Conservation (phyloP, 1,284 basidiomycete genomes). For the Fistulinella cinereoalba region DNA sequence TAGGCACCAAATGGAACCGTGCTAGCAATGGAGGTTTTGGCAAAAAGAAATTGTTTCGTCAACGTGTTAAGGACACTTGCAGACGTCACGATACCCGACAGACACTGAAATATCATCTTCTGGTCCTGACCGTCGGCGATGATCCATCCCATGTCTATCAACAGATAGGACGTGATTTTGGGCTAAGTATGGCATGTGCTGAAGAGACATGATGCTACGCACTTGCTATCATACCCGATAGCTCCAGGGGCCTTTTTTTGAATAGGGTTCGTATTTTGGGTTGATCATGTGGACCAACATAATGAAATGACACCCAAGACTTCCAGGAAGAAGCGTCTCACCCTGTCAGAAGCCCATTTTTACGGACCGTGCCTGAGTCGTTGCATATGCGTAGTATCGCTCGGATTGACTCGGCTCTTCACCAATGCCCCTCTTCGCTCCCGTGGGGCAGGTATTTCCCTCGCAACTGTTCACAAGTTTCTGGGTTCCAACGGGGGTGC, state of each 20-base stretch:
- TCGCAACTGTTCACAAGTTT: background rate
- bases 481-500: background rate
- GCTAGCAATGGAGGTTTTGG: conserved; percentile 1
- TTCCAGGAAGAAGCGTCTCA: conserved; percentile 5
- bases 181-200: conserved; percentile 1
- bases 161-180: conserved; percentile 10
- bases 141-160: conserved; percentile 22
- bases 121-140: background rate
- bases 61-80: background rate
- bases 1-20: conserved; percentile 2
- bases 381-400: conserved; percentile 11
- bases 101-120: conserved; percentile 3
- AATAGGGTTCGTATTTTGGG: conserved; percentile 3
- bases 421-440: conserved; percentile 4
- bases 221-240: background rate
- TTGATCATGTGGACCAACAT: conserved; percentile 5
- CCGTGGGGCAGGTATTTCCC: background rate
- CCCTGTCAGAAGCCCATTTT: conserved; percentile 13
- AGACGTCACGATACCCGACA: background rate
- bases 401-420: conserved; percentile 12
- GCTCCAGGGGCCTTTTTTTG: background rate
- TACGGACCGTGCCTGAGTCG: conserved; percentile 9
- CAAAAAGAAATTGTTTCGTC: background rate
- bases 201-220: background rate
- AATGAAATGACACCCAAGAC: conserved; percentile 3